A percentile compares a stretch with the other conserved stretches of the same genome.
These are phyloP conservation scores for Amanita muscaria DNA, from an alignment of 768 basidiomycete species.

Conservation along the genomic window DNA sequence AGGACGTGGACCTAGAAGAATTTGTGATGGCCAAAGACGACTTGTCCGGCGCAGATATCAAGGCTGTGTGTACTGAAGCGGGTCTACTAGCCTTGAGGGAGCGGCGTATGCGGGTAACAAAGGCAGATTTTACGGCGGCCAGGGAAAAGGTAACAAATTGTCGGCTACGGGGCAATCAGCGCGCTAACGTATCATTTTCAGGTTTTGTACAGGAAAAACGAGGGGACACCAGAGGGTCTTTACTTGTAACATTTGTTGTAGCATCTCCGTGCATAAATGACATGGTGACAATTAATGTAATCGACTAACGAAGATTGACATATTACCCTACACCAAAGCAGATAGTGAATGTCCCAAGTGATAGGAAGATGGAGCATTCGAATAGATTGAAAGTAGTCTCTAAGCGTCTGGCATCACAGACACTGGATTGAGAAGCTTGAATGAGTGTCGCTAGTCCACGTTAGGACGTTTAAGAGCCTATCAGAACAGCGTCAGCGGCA, in stretches of 20 bases:
- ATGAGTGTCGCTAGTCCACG: not conserved
- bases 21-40: constrained; percentile 95
- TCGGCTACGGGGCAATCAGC: not conserved
- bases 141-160: constrained; percentile 72
- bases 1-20: constrained; percentile 92
- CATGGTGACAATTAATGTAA: not conserved
- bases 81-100: constrained; percentile 91
- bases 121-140: constrained; percentile 83
- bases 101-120: constrained; percentile 88
- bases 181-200: constrained; percentile 18
- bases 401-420: not conserved
- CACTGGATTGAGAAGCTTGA: not conserved
- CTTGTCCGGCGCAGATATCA: constrained; percentile 95
- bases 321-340: too few species aligned
- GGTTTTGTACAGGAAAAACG: constrained; percentile 94
- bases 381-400: not conserved
- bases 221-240: constrained; percentile 86
- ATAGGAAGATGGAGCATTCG: not conserved
- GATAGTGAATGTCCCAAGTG: too few species aligned
- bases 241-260: constrained; percentile 47
- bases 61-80: constrained; percentile 98
- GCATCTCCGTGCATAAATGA: not conserved
- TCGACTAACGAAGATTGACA: not conserved
- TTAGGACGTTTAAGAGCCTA: constrained; percentile 2
- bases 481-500: not conserved